Base-by-base conservation (phyloP, 1,284 basidiomycete species). In the Heterobasidion occidentale region DNA sequence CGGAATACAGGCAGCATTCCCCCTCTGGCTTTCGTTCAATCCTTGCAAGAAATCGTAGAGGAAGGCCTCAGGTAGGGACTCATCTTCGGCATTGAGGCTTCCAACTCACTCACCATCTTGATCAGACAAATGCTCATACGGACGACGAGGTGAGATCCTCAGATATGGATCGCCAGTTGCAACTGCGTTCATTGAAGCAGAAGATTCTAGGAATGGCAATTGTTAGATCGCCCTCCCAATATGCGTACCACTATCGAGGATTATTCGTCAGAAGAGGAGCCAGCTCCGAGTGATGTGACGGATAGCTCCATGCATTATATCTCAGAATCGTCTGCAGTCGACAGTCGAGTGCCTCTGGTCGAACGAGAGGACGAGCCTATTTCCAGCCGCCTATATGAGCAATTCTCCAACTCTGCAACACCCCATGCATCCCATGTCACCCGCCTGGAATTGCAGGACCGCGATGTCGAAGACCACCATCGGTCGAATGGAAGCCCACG, bases 171-270 rank as follows among this genome's bases (percentile, higher is more conserved):
- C 27, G 27, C 14, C 20, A 19, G 35, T 15, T 50, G 5, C 14
- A 20, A 20, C 9, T 15, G 14, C 36, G n/a, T 52, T 42, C 14
- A 33, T 36, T 15, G n/a, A 17, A 8, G 17, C 15, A 7, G 2
- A 17, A n/a, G 34, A 38, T 27, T 7, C 33, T 35, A 61, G 60
- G 55, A 60, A 44, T 61, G 60, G 60, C 50, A 61, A 49, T 53
- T 19, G 2, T 53, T 61, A 14, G 56, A 61, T 7, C 52, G 36
- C 12, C 33, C 59, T 17, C 42, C 38, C 9, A n/a, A 51, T 20
- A 36, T 42, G n/a, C 51, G 46, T 3, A 27, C 56, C 15, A 52
- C 36, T 20, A 53, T 36, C 38, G 54, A 52, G 35, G 60, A 60
- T 38, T 52, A 53, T 11, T 61, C 53, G 54, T 50, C 60, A 15